Base-by-base conservation (phyloP, 805 yeast genomes). In the Myxozyma neotropica region DNA sequence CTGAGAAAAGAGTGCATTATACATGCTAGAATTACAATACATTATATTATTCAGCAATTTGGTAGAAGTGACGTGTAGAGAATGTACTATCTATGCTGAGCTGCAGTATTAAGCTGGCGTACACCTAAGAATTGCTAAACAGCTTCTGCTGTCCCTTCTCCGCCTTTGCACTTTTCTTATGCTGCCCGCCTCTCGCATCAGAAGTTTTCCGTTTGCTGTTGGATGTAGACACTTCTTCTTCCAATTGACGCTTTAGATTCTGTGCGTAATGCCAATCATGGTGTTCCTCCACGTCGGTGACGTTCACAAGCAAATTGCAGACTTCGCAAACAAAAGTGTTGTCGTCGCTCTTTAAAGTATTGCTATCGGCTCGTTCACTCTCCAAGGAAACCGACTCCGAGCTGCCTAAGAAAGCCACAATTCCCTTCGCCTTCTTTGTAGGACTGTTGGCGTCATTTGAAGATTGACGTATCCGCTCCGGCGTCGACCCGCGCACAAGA, bases 221-320 rank as follows among this genome's bases (percentile, higher is more conserved):
- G 4, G 33, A n/a, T 33, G n/a, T 44, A 31, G 33, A 36, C 17
- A 52, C 62, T 23, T 47, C 54, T n/a, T 46, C 44, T 19, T 46
- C 55, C 26, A 58, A 19, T 26, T 57, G 50, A n/a, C 52, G 27
- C n/a, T 51, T 44, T 17, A 76, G 62, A 8, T 66, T 64, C 49
- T 59, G 60, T 4, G 80, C 80, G 54, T 70, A 69, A 45, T 77
- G 80, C 76, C 77, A 77, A 54, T 77, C 80, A 10, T 54, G 55
- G 56, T 77, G 80, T 51, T 76, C 78, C 6, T 55, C 66, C 21
- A 59, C 50, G 3, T 68, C 61, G 1, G 45, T 58, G 0, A 40
- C 10, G 0, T 56, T 36, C n/a, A 75, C 55, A 1, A 29, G 17
- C 23, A 53, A 49, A 5, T 59, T 51, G 53, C 79, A 77, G 24